These are phyloP conservation scores for Kodamaea leandrae DNA, from an alignment of 805 yeast species.

Conservation along the genomic window DNA sequence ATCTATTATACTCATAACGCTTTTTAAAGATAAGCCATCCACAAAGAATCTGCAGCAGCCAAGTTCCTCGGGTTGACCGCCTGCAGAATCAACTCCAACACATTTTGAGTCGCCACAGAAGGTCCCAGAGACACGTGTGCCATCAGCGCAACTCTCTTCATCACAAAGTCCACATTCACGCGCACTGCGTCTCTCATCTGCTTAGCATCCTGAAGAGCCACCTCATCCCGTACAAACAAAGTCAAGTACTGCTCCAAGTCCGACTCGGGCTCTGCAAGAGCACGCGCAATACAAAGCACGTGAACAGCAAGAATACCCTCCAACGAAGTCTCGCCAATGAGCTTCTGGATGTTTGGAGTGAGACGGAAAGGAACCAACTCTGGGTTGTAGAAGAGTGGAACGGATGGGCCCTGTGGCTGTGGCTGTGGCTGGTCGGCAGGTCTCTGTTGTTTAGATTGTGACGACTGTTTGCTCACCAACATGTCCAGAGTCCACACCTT, in stretches of 20 bases:
- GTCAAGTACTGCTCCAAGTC: constrained; percentile 89
- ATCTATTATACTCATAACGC: not conserved
- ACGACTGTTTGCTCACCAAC: constrained; percentile 68
- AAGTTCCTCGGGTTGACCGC: constrained; percentile 94
- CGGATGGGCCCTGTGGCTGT: constrained; percentile 46
- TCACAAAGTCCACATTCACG: constrained; percentile 80
- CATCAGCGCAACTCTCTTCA: constrained; percentile 73
- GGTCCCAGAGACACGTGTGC: constrained; percentile 59
- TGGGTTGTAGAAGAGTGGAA: constrained; percentile 85
- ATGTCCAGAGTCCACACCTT: constrained; percentile 92
- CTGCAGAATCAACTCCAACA: constrained; percentile 84
- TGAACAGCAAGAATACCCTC: constrained; percentile 90
- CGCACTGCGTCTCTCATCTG: constrained; percentile 84
- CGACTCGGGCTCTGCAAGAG: constrained; percentile 86
- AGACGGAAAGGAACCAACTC: constrained; percentile 95
- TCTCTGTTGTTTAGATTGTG: constrained; percentile 24
- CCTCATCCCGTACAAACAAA: constrained; percentile 94
- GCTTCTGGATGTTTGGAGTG: constrained; percentile 91
- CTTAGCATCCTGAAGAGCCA: constrained; percentile 75
- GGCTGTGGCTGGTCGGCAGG: constrained; percentile 41
- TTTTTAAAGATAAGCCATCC: constrained; percentile 92
- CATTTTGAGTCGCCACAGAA: constrained; percentile 82
- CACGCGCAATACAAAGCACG: constrained; percentile 79
- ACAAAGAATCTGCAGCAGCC: constrained; percentile 86
- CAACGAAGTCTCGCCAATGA: constrained; percentile 90